A percentile compares a stretch with the other conserved stretches of the same genome.
Conservation (phyloP, 2,329 filamentous ascomycete genomes). For the Chrysoporthe deuterocubensis region DNA sequence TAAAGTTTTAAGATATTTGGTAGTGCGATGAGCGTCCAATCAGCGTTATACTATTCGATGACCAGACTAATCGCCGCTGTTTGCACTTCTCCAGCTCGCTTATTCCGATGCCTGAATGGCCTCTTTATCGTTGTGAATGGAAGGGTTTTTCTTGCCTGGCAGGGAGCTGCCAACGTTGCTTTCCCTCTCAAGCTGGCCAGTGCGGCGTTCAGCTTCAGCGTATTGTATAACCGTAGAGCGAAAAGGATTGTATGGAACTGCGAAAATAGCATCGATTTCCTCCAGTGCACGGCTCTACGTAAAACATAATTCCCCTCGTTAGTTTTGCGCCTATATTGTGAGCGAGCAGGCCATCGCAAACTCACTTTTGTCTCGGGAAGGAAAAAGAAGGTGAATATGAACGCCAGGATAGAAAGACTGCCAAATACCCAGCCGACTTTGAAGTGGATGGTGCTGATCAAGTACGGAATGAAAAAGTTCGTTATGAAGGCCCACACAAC, state of each 20-base stretch:
- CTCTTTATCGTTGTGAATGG: no score
- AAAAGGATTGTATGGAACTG: background rate
- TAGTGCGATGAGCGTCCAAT: no score
- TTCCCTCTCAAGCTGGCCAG: background rate
- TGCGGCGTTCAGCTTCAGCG: background rate
- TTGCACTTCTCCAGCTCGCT: no score
- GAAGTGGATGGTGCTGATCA: constrained; percentile 31
- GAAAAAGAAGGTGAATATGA: constrained; percentile 31
- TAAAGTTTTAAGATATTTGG: no score
- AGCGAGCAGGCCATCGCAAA: no score
- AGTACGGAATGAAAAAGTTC: constrained; percentile 33
- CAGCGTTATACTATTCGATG: no score
- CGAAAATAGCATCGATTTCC: constrained; percentile 2
- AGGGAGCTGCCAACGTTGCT: no score
- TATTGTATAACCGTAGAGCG: constrained; percentile 4
- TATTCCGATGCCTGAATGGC: no score
- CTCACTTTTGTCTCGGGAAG: constrained; percentile 21
- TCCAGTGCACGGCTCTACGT: background rate
- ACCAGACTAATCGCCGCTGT: no score
- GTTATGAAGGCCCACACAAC: constrained; percentile 33
- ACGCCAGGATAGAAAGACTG: constrained; percentile 28
- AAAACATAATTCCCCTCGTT: constrained; percentile 15
- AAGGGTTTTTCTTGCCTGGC: no score
- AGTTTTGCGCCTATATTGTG: background rate
- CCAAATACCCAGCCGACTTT: constrained; percentile 33